A percentile compares a stretch with the other conserved stretches of the same genome.
phyloP scores from a whole-genome alignment of 495 filamentous ascomycete genomes.

The Penicillium alfredii region DNA sequence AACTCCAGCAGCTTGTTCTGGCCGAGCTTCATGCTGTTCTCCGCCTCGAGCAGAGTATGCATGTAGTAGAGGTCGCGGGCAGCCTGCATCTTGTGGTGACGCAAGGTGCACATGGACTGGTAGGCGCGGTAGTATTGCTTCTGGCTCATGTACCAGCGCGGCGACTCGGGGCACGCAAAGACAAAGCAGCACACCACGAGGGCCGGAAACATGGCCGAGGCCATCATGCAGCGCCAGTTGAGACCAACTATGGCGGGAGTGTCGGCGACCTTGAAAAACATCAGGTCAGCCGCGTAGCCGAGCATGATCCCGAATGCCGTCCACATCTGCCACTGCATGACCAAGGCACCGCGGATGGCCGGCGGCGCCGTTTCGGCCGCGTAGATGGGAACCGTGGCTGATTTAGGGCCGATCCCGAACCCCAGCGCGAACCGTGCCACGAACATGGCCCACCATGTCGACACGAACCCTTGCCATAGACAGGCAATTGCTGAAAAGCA shows the following conservation, averaged over 20 bases:
- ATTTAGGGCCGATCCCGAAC: conserved; percentile 76
- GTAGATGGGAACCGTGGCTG: conserved; percentile 72
- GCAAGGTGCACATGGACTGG: conserved; percentile 57
- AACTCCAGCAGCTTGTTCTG: conserved; percentile 61
- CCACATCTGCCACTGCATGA: conserved; percentile 86
- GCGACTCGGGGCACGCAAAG: conserved; percentile 69
- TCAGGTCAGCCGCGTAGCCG: conserved; percentile 66
- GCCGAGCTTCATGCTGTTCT: conserved; percentile 54
- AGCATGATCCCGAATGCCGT: conserved; percentile 81
- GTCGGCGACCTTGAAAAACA: conserved; percentile 60
- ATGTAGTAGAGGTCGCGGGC: conserved; percentile 81
- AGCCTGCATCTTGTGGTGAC: conserved; percentile 67
- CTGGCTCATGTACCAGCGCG: conserved; percentile 74
- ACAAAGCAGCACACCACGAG: conserved; percentile 64
- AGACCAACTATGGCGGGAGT: conserved; percentile 52
- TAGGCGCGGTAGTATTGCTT: conserved; percentile 61
- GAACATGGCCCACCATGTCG: conserved; percentile 71
- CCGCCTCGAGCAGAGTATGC: conserved; percentile 63
- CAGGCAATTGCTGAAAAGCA: conserved; percentile 60
- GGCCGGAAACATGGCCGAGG: conserved; percentile 67
- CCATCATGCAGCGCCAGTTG: conserved; percentile 84
- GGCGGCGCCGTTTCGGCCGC: conserved; percentile 72
- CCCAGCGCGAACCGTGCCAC: conserved; percentile 66
- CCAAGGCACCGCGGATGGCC: conserved; percentile 65
- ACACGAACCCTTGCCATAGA: conserved; percentile 71